Evolutionary conservation across 2,329 filamentous ascomycete species (phyloP).

Genomic region (Alternaria triticimaculans): DNA sequence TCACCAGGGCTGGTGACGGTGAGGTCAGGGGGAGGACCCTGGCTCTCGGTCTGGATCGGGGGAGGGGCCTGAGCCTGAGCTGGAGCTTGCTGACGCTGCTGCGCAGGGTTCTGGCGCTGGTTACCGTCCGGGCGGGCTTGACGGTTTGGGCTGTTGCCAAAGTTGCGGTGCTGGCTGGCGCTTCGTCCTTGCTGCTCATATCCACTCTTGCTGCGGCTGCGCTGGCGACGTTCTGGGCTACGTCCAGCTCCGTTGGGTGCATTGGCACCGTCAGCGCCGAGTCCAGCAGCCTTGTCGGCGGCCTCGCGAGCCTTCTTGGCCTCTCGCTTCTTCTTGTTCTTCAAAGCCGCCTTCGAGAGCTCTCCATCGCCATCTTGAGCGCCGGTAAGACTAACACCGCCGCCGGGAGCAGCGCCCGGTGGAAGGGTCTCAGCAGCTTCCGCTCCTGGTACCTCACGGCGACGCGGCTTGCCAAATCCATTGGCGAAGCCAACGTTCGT

Average conservation of each 20-base stretch:
- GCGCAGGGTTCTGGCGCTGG: constrained; percentile 32
- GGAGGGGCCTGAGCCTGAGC: constrained; percentile 21
- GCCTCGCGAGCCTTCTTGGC: constrained; percentile 89
- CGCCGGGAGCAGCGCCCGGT: constrained; percentile 72
- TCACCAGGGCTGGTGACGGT: constrained; percentile 61
- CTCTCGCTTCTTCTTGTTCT: constrained; percentile 98
- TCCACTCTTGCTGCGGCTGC: constrained; percentile 55
- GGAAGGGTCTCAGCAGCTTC: constrained; percentile 71
- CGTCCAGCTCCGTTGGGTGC: constrained; percentile 51
- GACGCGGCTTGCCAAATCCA: constrained; percentile 77
- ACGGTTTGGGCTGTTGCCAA: constrained; percentile 41
- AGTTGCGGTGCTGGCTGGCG: constrained; percentile 41
- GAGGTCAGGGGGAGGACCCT: constrained; percentile 53
- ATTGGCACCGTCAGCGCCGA: constrained; percentile 39
- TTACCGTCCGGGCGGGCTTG: constrained; percentile 38
- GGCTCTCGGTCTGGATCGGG: constrained; percentile 43
- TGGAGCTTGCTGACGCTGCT: constrained; percentile 29
- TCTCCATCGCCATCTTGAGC: constrained; percentile 73
- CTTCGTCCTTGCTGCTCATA: constrained; percentile 37
- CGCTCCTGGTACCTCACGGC: constrained; percentile 85
- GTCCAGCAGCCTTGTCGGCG: constrained; percentile 59
- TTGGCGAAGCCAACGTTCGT: constrained; percentile 64
- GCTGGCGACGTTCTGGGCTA: constrained; percentile 72
- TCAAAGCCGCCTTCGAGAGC: constrained; percentile 82
- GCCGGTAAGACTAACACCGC: constrained; percentile 69